A percentile compares a stretch with the other conserved stretches of the same genome.
Evolutionary conservation across 2,329 filamentous ascomycete genomes (phyloP).

Genomic region (Drechslerella coelobrocha): DNA sequence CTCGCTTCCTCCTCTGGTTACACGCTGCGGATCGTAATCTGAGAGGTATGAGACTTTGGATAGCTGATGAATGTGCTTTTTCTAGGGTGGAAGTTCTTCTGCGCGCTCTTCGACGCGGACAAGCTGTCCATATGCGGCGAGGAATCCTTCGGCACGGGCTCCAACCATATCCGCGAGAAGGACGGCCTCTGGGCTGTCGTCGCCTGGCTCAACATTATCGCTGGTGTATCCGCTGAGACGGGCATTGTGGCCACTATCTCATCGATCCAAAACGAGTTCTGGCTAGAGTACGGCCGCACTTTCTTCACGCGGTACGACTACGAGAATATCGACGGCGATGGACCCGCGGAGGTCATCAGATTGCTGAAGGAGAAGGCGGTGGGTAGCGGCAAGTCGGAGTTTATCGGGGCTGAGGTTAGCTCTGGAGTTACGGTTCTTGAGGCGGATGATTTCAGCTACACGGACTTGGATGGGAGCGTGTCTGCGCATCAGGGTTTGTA

Average conservation of each 20-base stretch:
- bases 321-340: constrained; percentile 89
- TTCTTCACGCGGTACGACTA: constrained; percentile 99
- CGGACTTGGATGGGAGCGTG: constrained; percentile 95
- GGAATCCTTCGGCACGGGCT: constrained; percentile 96
- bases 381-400: constrained; percentile 70
- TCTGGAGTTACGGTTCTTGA: constrained; percentile 71
- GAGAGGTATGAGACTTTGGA: neutral
- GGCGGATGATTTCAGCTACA: constrained; percentile 97
- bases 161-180: constrained; percentile 99
- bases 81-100: constrained; percentile 96
- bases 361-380: constrained; percentile 77
- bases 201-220: constrained; percentile 98
- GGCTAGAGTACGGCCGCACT: constrained; percentile 91
- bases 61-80: neutral
- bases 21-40: neutral
- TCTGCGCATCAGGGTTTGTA: constrained; percentile 96
- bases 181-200: constrained; percentile 97
- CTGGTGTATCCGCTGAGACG: constrained; percentile 75
- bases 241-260: constrained; percentile 84
- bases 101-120: constrained; percentile 88
- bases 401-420: constrained; percentile 81
- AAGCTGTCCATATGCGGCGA: constrained; percentile 99
- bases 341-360: constrained; percentile 86
- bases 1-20: constrained; percentile 1
- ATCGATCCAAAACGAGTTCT: constrained; percentile 96